phyloP scores from a whole-genome alignment of 768 basidiomycete species.

The Austroboletus eburneus region DNA sequence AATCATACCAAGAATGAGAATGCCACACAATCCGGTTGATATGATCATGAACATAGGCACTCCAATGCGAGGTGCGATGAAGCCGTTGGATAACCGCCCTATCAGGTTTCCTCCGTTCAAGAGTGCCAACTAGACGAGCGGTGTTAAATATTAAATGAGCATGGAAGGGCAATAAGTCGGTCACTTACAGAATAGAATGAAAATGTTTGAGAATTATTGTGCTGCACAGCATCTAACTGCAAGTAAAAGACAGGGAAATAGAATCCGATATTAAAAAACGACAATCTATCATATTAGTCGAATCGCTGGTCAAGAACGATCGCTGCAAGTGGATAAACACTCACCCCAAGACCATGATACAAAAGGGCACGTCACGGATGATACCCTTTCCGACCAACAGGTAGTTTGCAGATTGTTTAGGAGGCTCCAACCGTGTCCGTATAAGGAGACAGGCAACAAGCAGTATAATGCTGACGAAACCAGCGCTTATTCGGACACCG shows the following conservation, averaged over 20 bases:
- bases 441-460: conserved; percentile 26
- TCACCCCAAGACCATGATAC: conserved; percentile 19
- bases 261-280: conserved; percentile 34
- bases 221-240: conserved; percentile 48
- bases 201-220: conserved; percentile 41
- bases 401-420: conserved; percentile 13
- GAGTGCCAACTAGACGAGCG: conserved; percentile 41
- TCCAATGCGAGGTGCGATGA: conserved; percentile 41
- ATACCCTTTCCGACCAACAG: conserved; percentile 13
- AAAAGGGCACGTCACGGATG: conserved; percentile 16
- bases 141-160: too few species aligned
- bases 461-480: conserved; percentile 36
- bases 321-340: background rate
- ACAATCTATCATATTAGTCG: conserved; percentile 4
- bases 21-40: conserved; percentile 27
- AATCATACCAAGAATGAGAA: conserved; percentile 43
- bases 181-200: conserved; percentile 52
- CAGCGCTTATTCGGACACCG: conserved; percentile 44
- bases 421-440: conserved; percentile 39
- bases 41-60: conserved; percentile 40
- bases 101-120: conserved; percentile 48
- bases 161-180: background rate
- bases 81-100: conserved; percentile 47
- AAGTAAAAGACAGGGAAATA: conserved; percentile 55
- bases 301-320: background rate